Percentiles rank a stretch among this genome's conserved stretches.
Evolutionary conservation across 2,329 filamentous ascomycete species (phyloP).

Genomic region (Sclerotinia sclerotiorum): DNA sequence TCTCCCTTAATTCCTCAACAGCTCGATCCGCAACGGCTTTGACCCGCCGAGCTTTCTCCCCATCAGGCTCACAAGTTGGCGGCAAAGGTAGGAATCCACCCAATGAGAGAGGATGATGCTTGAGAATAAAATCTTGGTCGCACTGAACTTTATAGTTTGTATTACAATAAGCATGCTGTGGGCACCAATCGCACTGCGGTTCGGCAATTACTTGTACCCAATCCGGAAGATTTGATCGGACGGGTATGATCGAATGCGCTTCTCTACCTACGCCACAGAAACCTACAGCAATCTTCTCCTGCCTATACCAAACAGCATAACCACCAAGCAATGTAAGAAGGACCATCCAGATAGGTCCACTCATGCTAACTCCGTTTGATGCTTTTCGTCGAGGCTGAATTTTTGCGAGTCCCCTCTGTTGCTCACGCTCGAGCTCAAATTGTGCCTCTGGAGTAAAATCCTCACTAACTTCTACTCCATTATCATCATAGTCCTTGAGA

Average conservation of each 20-base stretch:
- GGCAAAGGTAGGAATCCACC: constrained; percentile 79
- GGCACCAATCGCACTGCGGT: constrained; percentile 87
- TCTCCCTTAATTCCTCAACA: constrained; percentile 80
- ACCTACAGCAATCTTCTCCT: constrained; percentile 94
- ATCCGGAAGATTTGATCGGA: constrained; percentile 65
- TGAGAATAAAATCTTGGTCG: constrained; percentile 82
- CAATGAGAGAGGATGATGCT: constrained; percentile 78
- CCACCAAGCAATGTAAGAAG: constrained; percentile 67
- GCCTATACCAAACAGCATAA: constrained; percentile 80
- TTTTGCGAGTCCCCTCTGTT: constrained; percentile 53
- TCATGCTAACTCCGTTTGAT: constrained; percentile 51
- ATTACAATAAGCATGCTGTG: constrained; percentile 86
- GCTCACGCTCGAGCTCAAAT: constrained; percentile 72
- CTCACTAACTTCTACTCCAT: constrained; percentile 68
- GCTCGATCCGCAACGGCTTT: constrained; percentile 85
- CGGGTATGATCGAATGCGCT: constrained; percentile 46
- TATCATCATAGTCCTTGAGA: constrained; percentile 46
- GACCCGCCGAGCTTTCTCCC: constrained; percentile 83
- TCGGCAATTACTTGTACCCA: constrained; percentile 68
- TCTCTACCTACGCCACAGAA: constrained; percentile 84
- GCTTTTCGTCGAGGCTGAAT: constrained; percentile 47
- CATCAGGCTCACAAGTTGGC: constrained; percentile 92
- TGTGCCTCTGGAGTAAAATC: constrained; percentile 94
- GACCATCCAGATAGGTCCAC: constrained; percentile 69
- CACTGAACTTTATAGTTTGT: constrained; percentile 74